Evolutionary conservation across 2,329 filamentous ascomycete species (phyloP), one percentile per base, ranked within the genome.

Genomic region (Ophiostoma sp.): DNA sequence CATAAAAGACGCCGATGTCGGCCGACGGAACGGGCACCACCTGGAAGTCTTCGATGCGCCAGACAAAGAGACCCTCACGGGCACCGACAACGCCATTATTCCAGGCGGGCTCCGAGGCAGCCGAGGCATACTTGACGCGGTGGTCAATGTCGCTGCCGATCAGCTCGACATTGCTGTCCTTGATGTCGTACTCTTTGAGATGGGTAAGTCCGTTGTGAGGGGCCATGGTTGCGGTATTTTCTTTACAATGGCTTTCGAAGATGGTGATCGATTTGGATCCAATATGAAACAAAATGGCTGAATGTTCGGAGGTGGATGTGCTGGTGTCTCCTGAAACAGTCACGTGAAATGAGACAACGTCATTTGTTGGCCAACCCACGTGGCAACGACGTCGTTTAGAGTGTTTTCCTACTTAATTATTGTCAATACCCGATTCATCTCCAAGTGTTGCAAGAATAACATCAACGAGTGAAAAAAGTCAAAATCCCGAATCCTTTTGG

Each of bases 21-120:
- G 84, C 79, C 70, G 81, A 79, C 1, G 88, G 86, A 85, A 86
- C 89, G 1, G 85, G 79, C 36, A 90, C 79, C 4, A 90, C 87
- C 75, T 88, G 80, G 74, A 91, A 90, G 69, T 88, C 80, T 75
- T 90, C 88, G 73, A 90, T 88, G 72, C 88, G 87, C 88, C 88
- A 90, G 72, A 90, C 79, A 73, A 81, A 80, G 3, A 90, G 81
- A 0, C 88, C 88, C 0, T 86, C 76, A 17, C 79, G 74, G 52
- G 79, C 73, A 44, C 88, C 87, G 62, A 90, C 79, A 52, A 76
- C 75, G 69, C 84, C 85, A 72, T 86, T 81, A 74, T 89, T 86
- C 89, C 89, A 91, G 10, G 89, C 88, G 0, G 89, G 89, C 74
- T 90, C 89, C 6, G 85, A 85, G 10, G 82, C 78, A 3, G 89